Evolutionary conservation across 768 basidiomycete genomes (phyloP).

Genomic region (Gelatoporia subvermispora): DNA sequence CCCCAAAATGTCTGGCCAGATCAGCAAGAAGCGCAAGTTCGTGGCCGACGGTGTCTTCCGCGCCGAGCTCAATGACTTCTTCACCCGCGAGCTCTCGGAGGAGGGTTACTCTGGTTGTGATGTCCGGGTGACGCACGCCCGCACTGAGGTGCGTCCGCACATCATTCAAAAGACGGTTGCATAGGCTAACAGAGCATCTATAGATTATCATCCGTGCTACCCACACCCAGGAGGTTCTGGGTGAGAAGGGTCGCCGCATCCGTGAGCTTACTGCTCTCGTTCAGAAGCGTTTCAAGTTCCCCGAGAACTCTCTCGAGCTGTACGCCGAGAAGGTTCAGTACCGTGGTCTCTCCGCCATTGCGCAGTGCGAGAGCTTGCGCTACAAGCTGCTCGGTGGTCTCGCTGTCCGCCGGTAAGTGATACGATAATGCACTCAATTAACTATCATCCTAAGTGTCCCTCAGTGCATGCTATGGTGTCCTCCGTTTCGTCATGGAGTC

Average conservation of each 20-base stretch:
- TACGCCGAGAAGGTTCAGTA: slow-evolving; percentile 99
- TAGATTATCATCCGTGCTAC: slow-evolving; percentile 99
- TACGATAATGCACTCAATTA: background rate
- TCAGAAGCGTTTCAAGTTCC: slow-evolving; percentile 99
- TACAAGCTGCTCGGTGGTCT: slow-evolving; percentile 99
- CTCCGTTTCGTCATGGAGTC: slow-evolving; percentile 99
- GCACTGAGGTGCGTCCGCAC: slow-evolving; percentile 71
- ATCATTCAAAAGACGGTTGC: background rate
- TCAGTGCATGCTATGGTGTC: slow-evolving; percentile 97
- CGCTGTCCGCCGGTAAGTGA: slow-evolving; percentile 88
- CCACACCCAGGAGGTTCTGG: slow-evolving; percentile 97
- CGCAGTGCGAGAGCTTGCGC: slow-evolving; percentile 95
- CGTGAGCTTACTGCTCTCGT: slow-evolving; percentile 97
- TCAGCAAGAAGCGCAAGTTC: slow-evolving; percentile 99
- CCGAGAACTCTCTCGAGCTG: slow-evolving; percentile 96
- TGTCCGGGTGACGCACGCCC: slow-evolving; percentile 98
- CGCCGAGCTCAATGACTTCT: slow-evolving; percentile 99
- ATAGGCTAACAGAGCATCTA: slow-evolving; percentile 3
- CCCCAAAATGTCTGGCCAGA: slow-evolving; percentile 71
- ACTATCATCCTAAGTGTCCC: background rate
- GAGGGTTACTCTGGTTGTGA: slow-evolving; percentile 99
- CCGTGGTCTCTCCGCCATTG: slow-evolving; percentile 96
- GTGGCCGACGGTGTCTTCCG: slow-evolving; percentile 99
- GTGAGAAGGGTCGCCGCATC: slow-evolving; percentile 99
- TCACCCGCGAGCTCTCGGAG: slow-evolving; percentile 95